These are phyloP conservation scores for Yarrowia deformans DNA, from an alignment of 805 yeast species.

Conservation along the genomic window DNA sequence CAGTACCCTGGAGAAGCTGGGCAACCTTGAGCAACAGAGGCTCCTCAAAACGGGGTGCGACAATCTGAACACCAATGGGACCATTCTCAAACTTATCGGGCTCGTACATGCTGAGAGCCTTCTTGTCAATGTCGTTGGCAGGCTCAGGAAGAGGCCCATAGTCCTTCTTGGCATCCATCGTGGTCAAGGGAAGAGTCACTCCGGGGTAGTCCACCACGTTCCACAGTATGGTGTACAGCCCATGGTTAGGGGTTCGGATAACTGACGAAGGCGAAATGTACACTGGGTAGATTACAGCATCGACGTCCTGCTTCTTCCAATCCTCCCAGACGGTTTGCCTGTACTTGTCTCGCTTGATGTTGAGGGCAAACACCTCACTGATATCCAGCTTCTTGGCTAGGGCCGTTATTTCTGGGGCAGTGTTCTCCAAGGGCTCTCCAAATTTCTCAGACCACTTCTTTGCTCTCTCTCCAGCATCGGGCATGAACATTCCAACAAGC, in stretches of 20 bases:
- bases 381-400: slow-evolving; percentile 31
- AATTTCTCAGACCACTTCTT: slow-evolving; percentile 46
- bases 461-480: slow-evolving; percentile 57
- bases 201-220: slow-evolving; percentile 44
- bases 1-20: slow-evolving; percentile 8
- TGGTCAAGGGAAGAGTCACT: slow-evolving; percentile 42
- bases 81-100: slow-evolving; percentile 58
- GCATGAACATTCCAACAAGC: slow-evolving; percentile 59
- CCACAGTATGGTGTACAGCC: slow-evolving; percentile 41
- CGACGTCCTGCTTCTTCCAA: slow-evolving; percentile 51
- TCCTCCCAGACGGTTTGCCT: slow-evolving; percentile 48
- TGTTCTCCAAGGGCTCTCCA: slow-evolving; percentile 39
- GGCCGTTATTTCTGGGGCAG: background rate
- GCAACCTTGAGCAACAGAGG: slow-evolving; percentile 10
- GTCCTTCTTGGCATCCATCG: slow-evolving; percentile 54
- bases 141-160: slow-evolving; percentile 39
- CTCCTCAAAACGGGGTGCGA: slow-evolving; percentile 55
- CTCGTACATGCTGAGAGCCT: slow-evolving; percentile 52
- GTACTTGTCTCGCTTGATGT: slow-evolving; percentile 51
- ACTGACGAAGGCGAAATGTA: slow-evolving; percentile 18
- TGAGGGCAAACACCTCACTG: slow-evolving; percentile 53
- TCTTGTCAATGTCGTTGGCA: slow-evolving; percentile 41
- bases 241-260: background rate
- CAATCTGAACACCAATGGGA: slow-evolving; percentile 64
- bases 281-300: slow-evolving; percentile 32